These are phyloP conservation scores for Paracamarosporium sp. DNA, from an alignment of 2,329 filamentous ascomycete genomes.

Conservation along the genomic window DNA sequence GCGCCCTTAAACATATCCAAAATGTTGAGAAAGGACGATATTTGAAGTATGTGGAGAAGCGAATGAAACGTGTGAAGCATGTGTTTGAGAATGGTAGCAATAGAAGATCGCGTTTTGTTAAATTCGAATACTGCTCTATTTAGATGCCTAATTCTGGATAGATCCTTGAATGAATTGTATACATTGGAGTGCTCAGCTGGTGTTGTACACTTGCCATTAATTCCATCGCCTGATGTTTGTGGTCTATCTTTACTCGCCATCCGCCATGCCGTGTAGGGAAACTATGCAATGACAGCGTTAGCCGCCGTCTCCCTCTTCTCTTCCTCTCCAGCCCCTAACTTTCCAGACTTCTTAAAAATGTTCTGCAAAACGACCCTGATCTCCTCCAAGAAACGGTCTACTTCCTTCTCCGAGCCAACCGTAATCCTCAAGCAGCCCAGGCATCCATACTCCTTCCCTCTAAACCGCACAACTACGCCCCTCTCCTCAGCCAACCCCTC, in stretches of 20 bases:
- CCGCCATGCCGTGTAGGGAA: background rate
- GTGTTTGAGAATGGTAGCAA: background rate
- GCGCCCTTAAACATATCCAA: no score
- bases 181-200: background rate
- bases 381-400: slow-evolving; percentile 77
- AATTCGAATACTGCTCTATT: background rate
- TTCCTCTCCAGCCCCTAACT: slow-evolving; percentile 46
- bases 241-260: background rate
- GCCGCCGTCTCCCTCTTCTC: slow-evolving; percentile 57
- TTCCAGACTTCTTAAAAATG: slow-evolving; percentile 50
- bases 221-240: background rate
- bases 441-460: slow-evolving; percentile 91
- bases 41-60: background rate
- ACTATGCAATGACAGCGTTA: slow-evolving; percentile 56
- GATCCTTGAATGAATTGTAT: background rate
- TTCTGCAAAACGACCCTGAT: slow-evolving; percentile 62
- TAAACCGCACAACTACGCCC: slow-evolving; percentile 91
- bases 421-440: slow-evolving; percentile 89
- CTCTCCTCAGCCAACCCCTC: slow-evolving; percentile 81
- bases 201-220: background rate
- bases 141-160: background rate
- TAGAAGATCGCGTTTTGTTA: background rate
- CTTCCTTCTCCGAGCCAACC: slow-evolving; percentile 87
- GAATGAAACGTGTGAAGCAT: background rate
- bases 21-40: no score